Base-by-base conservation (phyloP, 2,329 filamentous ascomycete genomes). In the Monosporascus ibericus region DNA sequence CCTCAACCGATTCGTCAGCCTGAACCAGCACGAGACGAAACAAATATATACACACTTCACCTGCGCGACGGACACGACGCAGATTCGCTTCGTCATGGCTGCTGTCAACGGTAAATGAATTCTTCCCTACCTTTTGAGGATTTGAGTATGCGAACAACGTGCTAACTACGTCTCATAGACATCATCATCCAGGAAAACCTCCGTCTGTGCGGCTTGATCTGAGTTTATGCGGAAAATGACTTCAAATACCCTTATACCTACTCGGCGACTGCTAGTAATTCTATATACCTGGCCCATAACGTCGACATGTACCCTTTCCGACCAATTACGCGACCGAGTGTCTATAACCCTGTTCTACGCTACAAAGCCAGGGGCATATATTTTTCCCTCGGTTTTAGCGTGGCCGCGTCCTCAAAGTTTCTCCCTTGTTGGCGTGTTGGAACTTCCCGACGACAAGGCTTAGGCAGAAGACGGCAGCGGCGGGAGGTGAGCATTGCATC, bases 131-230 rank as follows among this genome's bases (percentile, higher is more conserved):
- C 17, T n/a, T 11, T 8, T 22, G 14, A 44, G 9, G n/a, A 24
- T 40, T 25, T 11, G 6, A 34, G 9, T 47, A 1, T 20, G n/a
- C 7, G 14, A 46, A 9, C 5, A 5, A 6, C n/a, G 24, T 58
- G 52, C 76, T 85, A 74, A 87, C 65, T 48, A 6, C 47, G 1
- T 24, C 27, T 48, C 2, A n/a, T 61, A 96, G 94, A 99, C 76
- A 99, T 99, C 72, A 99, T 99, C 76, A 99, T 99, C 72, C 94
- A 99, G 79, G 94, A 97, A 77, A 99, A 99, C 77, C 85, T 99
- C 60, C 88, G 94, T 72, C 82, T 95, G 72, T 96, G 92, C 75
- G 92, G 92, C 81, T 79, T 97, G 72, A 96, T 97, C 82, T 96
- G 87, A 86, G 68, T 64, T 66, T 54, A 57, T 48, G 52, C 50